Evolutionary conservation across 257 asterid genomes (phyloP).

Genomic region (Jacaranda mimosifolia): DNA sequence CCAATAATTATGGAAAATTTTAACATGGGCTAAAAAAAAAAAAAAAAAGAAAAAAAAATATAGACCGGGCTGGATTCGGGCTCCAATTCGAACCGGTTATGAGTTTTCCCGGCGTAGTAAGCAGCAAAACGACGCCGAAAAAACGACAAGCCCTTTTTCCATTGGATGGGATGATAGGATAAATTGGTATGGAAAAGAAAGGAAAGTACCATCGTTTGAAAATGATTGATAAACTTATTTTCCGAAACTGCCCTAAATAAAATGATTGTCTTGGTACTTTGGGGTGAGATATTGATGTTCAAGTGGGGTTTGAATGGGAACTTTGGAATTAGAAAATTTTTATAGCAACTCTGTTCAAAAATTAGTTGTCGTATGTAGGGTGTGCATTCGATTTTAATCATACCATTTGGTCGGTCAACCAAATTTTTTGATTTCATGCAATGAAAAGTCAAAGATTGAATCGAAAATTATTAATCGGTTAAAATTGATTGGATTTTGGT

Average conservation of each 20-base stretch:
- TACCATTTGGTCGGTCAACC: too few species aligned
- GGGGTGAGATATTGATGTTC: background rate
- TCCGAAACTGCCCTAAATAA: background rate
- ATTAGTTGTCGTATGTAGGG: too few species aligned
- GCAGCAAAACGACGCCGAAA: conserved; percentile 25
- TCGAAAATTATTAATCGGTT: too few species aligned
- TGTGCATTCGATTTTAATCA: too few species aligned
- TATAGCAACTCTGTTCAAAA: too few species aligned
- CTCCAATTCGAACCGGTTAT: background rate
- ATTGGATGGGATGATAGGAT: background rate
- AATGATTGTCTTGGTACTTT: background rate
- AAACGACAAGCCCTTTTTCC: background rate
- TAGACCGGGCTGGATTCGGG: background rate
- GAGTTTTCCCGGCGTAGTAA: background rate
- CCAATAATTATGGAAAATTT: conserved; percentile 10
- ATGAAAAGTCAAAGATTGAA: too few species aligned
- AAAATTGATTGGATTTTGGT: too few species aligned
- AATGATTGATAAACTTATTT: background rate
- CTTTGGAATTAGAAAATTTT: background rate
- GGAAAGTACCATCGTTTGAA: background rate
- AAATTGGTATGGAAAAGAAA: background rate
- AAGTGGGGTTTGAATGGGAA: background rate
- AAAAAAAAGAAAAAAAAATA: background rate
- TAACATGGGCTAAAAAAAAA: background rate
- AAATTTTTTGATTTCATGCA: too few species aligned